These are phyloP conservation scores for Actinidia arguta DNA, from an alignment of 179 eudicot genomes.

Conservation along the genomic window DNA sequence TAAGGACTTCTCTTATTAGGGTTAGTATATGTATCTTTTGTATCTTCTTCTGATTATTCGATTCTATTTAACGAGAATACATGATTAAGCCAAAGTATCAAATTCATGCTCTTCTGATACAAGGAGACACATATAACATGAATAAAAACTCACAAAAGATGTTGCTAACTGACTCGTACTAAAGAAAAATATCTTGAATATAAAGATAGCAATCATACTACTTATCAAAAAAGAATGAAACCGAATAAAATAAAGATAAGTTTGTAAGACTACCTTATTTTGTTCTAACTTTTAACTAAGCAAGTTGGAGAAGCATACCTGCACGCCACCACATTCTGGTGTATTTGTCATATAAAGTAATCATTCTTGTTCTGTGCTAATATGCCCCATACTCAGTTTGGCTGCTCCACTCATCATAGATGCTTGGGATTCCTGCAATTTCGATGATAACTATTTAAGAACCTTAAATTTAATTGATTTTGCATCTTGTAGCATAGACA, in stretches of 20 bases:
- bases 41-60: no score
- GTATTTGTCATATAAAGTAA: background rate
- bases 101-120: background rate
- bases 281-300: background rate
- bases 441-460: background rate
- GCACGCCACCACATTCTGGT: background rate
- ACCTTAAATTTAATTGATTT: background rate
- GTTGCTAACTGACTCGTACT: background rate
- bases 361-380: background rate
- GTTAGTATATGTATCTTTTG: no score
- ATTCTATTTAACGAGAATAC: no score
- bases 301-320: constrained; percentile 3
- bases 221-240: no score
- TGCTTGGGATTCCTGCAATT: background rate
- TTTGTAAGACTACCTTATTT: background rate
- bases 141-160: background rate
- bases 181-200: background rate
- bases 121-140: background rate
- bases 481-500: background rate
- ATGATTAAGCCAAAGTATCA: no score
- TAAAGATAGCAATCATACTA: background rate
- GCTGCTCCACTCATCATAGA: background rate
- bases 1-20: no score
- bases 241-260: no score
- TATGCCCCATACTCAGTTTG: background rate